Percentiles rank a stretch among this genome's conserved stretches.
Evolutionary conservation across 108 stramenopile genomes (phyloP).

Genomic region (Fistulifera pelliculosa): DNA sequence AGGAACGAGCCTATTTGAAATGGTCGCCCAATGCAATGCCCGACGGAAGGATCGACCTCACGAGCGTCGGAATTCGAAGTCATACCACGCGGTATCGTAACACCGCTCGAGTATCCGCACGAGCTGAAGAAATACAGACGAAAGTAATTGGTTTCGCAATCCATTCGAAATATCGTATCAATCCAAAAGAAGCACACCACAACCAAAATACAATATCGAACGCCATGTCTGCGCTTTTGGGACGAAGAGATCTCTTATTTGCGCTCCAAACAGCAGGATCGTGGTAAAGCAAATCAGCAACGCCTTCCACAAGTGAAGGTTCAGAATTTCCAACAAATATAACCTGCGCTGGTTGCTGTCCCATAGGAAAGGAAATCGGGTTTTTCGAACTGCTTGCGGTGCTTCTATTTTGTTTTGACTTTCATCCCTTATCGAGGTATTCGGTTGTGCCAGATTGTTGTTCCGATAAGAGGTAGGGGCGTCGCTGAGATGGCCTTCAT

Average conservation of each 20-base stretch:
- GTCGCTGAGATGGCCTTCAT: no score
- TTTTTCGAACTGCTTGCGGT: no score
- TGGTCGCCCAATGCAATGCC: not conserved
- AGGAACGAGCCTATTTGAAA: slow-evolving; percentile 39
- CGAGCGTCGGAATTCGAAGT: not conserved
- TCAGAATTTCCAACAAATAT: not conserved
- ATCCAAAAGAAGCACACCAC: slow-evolving; percentile 31
- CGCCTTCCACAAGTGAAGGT: not conserved
- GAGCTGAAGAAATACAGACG: slow-evolving; percentile 8
- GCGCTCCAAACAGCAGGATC: slow-evolving; percentile 53
- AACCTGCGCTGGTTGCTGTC: not conserved
- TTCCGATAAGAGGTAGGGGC: no score
- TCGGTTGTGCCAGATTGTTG: no score
- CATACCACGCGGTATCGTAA: not conserved
- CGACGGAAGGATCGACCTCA: not conserved
- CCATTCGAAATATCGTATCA: slow-evolving; percentile 38
- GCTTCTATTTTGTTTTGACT: no score
- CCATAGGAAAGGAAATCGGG: no score
- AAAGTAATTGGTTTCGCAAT: slow-evolving; percentile 51
- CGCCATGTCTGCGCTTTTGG: slow-evolving; percentile 22
- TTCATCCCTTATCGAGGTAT: no score
- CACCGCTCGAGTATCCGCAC: not conserved
- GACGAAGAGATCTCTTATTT: slow-evolving; percentile 32
- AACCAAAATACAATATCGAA: slow-evolving; percentile 36
- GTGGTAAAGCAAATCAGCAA: slow-evolving; percentile 3